phyloP scores from a whole-genome alignment of 805 yeast genomes.

The Candida cerambycidarum region DNA sequence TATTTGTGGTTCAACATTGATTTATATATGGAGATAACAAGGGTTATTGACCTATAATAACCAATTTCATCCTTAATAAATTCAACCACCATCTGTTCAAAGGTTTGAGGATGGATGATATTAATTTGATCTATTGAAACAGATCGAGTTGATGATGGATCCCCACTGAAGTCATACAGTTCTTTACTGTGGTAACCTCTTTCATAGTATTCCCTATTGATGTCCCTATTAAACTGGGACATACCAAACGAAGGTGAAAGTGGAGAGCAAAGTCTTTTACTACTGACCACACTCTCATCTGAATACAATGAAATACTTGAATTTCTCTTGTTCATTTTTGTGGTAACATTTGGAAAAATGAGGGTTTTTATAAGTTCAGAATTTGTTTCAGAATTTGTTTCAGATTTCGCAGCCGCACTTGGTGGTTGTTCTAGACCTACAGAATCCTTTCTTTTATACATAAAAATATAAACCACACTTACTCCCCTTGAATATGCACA shows the following conservation, averaged over 20 bases:
- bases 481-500: conserved; percentile 12
- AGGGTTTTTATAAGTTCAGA: too few relatives aligned
- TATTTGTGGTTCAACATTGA: conserved; percentile 21
- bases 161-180: too few relatives aligned
- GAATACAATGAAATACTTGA: background rate
- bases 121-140: too few relatives aligned
- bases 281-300: background rate
- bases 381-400: conserved; percentile 11
- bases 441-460: too few relatives aligned
- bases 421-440: too few relatives aligned
- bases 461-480: too few relatives aligned
- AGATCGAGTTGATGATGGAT: background rate
- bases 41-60: conserved; percentile 27
- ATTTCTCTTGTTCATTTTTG: conserved; percentile 1
- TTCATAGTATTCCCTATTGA: too few relatives aligned
- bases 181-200: too few relatives aligned
- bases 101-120: background rate
- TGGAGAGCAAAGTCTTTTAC: background rate
- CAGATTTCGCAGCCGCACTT: conserved; percentile 6
- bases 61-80: conserved; percentile 8
- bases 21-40: conserved; percentile 30
- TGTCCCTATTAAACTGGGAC: too few relatives aligned
- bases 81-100: background rate
- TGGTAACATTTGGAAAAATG: background rate
- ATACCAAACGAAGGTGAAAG: background rate